These are phyloP conservation scores for Ottelia alismoides DNA, from an alignment of 106 monocot genomes.

Conservation along the genomic window DNA sequence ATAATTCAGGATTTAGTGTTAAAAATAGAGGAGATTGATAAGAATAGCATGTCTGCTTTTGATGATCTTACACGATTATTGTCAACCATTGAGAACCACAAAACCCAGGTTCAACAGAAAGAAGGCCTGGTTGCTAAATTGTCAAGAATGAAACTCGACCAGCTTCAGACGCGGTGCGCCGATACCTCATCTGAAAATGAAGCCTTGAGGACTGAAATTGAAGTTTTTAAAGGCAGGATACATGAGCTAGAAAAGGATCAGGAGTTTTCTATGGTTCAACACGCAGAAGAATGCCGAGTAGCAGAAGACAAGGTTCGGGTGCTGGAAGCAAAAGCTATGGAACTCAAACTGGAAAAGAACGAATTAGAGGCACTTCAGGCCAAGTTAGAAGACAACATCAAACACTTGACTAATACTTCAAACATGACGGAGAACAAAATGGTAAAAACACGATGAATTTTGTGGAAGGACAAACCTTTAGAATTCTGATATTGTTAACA, in stretches of 20 bases:
- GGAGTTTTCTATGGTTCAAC: slow-evolving; percentile 84
- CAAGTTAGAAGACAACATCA: slow-evolving; percentile 42
- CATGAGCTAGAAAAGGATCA: slow-evolving; percentile 71
- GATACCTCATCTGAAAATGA: slow-evolving; percentile 30
- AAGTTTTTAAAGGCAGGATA: slow-evolving; percentile 35
- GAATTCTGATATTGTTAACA: too few species aligned
- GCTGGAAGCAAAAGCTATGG: slow-evolving; percentile 45
- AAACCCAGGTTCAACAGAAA: slow-evolving; percentile 43
- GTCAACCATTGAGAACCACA: slow-evolving; percentile 28
- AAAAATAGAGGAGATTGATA: slow-evolving; percentile 47
- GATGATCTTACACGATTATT: slow-evolving; percentile 28
- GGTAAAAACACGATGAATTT: slow-evolving; percentile 39
- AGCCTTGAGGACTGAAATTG: slow-evolving; percentile 29
- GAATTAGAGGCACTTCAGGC: slow-evolving; percentile 37
- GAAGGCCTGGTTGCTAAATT: slow-evolving; percentile 29
- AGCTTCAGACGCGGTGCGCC: slow-evolving; percentile 25
- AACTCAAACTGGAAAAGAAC: slow-evolving; percentile 38
- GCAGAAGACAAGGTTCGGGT: slow-evolving; percentile 60
- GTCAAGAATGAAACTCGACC: slow-evolving; percentile 37
- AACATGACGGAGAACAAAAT: slow-evolving; percentile 35
- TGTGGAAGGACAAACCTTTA: too few species aligned
- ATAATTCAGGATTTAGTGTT: slow-evolving; percentile 18
- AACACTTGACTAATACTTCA: slow-evolving; percentile 42
- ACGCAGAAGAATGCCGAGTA: slow-evolving; percentile 87
- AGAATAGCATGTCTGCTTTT: slow-evolving; percentile 32